Evolutionary conservation across 306 rosid species (phyloP).

Genomic region (Cicer yamashitae): DNA sequence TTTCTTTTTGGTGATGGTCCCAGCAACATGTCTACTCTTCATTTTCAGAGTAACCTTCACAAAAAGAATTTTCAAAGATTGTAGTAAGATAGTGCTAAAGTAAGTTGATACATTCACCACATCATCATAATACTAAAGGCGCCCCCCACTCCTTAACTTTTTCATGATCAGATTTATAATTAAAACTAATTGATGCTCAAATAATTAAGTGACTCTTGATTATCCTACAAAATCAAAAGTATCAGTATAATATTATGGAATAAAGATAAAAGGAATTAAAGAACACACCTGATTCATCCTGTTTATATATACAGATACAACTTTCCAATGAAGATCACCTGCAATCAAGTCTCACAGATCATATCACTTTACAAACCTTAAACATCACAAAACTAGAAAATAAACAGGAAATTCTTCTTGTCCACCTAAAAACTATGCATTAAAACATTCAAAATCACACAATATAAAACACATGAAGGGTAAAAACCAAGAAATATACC

Average conservation of each 20-base stretch:
- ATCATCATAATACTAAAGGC: slow-evolving; percentile 53
- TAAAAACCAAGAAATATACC: slow-evolving; percentile 50
- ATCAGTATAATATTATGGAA: neutral
- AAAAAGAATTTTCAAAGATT: slow-evolving; percentile 55
- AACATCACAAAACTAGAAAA: neutral
- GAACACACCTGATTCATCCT: slow-evolving; percentile 69
- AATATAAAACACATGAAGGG: neutral
- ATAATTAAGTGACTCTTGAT: slow-evolving; percentile 48
- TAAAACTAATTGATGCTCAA: slow-evolving; percentile 56
- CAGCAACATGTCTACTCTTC: slow-evolving; percentile 99
- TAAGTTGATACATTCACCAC: slow-evolving; percentile 48
- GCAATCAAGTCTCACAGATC: slow-evolving; percentile 47
- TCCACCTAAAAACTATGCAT: neutral
- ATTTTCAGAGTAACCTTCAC: slow-evolving; percentile 93
- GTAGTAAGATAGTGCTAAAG: slow-evolving; percentile 40
- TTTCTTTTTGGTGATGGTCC: slow-evolving; percentile 99
- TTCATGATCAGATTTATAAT: slow-evolving; percentile 50
- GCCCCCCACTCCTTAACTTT: slow-evolving; percentile 49
- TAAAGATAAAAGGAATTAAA: neutral
- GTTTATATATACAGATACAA: slow-evolving; percentile 88
- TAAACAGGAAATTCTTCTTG: neutral
- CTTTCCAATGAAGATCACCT: slow-evolving; percentile 99
- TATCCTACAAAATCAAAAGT: slow-evolving; percentile 7
- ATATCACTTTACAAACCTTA: neutral
- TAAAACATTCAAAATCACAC: neutral